Percentiles rank a stretch among this genome's conserved stretches.
These are phyloP conservation scores for Vanderwaltozyma verrucispora DNA, from an alignment of 805 yeast genomes.

Conservation along the genomic window DNA sequence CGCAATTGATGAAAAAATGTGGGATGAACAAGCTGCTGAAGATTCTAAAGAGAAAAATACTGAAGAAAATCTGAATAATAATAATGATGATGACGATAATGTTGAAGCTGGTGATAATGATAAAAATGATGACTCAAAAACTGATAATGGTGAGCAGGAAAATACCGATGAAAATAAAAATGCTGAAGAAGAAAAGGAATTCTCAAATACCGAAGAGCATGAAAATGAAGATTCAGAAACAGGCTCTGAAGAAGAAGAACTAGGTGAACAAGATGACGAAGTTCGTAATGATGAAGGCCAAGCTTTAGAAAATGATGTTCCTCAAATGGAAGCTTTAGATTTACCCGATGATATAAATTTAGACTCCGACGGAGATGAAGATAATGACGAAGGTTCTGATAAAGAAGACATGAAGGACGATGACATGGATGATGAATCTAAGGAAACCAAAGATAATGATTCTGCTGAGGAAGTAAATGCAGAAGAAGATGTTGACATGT, in stretches of 20 bases:
- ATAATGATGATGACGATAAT: slow-evolving; percentile 36
- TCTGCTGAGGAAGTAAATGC: slow-evolving; percentile 35
- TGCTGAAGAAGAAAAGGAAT: slow-evolving; percentile 4
- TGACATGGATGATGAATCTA: slow-evolving; percentile 36
- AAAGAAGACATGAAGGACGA: slow-evolving; percentile 43
- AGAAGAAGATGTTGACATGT: slow-evolving; percentile 81
- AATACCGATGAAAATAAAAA: slow-evolving; percentile 18
- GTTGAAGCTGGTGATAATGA: slow-evolving; percentile 33
- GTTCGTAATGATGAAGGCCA: slow-evolving; percentile 60
- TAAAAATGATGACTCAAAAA: slow-evolving; percentile 18
- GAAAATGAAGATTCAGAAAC: slow-evolving; percentile 44
- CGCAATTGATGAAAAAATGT: slow-evolving; percentile 94
- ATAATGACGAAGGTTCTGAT: slow-evolving; percentile 26
- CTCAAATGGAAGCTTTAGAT: slow-evolving; percentile 79
- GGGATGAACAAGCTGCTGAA: slow-evolving; percentile 86
- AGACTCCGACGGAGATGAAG: slow-evolving; percentile 54
- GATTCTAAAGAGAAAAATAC: slow-evolving; percentile 73
- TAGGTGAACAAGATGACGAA: slow-evolving; percentile 74
- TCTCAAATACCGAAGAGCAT: slow-evolving; percentile 13
- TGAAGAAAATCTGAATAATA: slow-evolving; percentile 53
- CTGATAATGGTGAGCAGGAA: slow-evolving; percentile 22
- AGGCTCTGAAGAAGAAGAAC: slow-evolving; percentile 56
- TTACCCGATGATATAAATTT: slow-evolving; percentile 87
- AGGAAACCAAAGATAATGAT: slow-evolving; percentile 18
- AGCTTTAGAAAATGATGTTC: slow-evolving; percentile 61